A percentile compares a stretch with the other conserved stretches of the same genome.
These are phyloP conservation scores for Leucosporidium yakuticum DNA, from an alignment of 768 basidiomycete species.

Conservation along the genomic window DNA sequence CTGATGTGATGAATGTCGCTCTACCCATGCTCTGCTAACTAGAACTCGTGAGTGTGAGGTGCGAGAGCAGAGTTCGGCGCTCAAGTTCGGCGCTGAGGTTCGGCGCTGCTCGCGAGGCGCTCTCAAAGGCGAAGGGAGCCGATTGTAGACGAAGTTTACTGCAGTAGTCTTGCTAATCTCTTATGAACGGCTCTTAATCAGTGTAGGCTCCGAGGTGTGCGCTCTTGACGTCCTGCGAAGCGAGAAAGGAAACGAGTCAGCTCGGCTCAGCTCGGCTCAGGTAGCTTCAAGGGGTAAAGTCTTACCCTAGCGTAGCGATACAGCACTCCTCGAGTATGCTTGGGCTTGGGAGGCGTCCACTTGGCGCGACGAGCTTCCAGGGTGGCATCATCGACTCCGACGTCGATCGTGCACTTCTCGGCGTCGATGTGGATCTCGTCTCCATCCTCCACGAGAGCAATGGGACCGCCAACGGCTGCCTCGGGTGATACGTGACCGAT, in stretches of 20 bases:
- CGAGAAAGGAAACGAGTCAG: neutral
- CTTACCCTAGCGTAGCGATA: slow-evolving; percentile 65
- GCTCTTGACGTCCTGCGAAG: slow-evolving; percentile 50
- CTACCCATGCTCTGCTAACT: neutral
- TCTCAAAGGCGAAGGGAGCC: neutral
- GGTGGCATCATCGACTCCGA: slow-evolving; percentile 65
- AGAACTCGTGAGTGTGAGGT: neutral
- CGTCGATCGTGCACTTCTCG: slow-evolving; percentile 59
- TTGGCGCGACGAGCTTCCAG: slow-evolving; percentile 55
- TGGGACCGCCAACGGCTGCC: slow-evolving; percentile 75
- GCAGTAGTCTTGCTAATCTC: neutral
- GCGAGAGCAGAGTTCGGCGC: neutral
- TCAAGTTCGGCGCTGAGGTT: neutral
- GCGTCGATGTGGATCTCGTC: slow-evolving; percentile 72
- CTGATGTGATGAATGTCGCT: neutral
- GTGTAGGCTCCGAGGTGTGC: slow-evolving; percentile 76
- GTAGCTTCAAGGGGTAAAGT: too few species aligned
- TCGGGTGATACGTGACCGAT: slow-evolving; percentile 58
- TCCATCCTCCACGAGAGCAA: slow-evolving; percentile 77
- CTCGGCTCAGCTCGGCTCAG: too few species aligned
- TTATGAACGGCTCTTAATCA: slow-evolving; percentile 50
- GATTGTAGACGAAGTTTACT: neutral
- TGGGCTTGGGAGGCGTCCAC: slow-evolving; percentile 65
- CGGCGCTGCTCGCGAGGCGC: neutral
- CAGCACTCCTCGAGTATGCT: slow-evolving; percentile 67